A percentile compares a stretch with the other conserved stretches of the same genome.
phyloP scores from a whole-genome alignment of 129 eudicot genomes.

The Flaveria trinervia region DNA sequence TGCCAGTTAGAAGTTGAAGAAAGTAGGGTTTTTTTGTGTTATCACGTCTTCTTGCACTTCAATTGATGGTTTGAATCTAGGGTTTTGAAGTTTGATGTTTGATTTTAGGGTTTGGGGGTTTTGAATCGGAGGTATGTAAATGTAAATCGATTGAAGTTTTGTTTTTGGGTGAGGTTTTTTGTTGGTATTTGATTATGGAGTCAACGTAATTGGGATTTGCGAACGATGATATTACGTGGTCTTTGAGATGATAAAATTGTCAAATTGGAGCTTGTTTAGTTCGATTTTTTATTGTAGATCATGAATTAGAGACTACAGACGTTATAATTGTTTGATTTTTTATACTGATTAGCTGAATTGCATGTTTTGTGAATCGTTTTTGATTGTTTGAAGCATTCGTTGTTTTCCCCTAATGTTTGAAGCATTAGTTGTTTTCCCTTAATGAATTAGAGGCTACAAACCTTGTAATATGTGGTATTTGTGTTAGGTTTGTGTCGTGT shows the following conservation, averaged over 20 bases:
- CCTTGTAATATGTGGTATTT: too few relatives aligned
- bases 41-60: neutral
- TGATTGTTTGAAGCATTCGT: neutral
- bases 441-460: neutral
- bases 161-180: constrained; percentile 15
- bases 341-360: constrained; percentile 1
- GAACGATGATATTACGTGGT: neutral
- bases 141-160: neutral
- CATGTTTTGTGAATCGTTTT: constrained; percentile 5
- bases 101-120: neutral
- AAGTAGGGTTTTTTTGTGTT: constrained; percentile 22
- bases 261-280: too few relatives aligned
- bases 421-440: neutral
- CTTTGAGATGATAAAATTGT: too few relatives aligned
- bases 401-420: neutral
- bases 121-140: neutral
- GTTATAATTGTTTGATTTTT: neutral
- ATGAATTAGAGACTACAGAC: neutral
- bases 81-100: constrained; percentile 17
- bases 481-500: too few relatives aligned
- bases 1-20: neutral
- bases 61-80: neutral
- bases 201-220: constrained; percentile 19
- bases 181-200: constrained; percentile 4
- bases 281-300: too few relatives aligned